Conservation (phyloP, 495 filamentous ascomycete species). For the Filosporella fistucella region DNA sequence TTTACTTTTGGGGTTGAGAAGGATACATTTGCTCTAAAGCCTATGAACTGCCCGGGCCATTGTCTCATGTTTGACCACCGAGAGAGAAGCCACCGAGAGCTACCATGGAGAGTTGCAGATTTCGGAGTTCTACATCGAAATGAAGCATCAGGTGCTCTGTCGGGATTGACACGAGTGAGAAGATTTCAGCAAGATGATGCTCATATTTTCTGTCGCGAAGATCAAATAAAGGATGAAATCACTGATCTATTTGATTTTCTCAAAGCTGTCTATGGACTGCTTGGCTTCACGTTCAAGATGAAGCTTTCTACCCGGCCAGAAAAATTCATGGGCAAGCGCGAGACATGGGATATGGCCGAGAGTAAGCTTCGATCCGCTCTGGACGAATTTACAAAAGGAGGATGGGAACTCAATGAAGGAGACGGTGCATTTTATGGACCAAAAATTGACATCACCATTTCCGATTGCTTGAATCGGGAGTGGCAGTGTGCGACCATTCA, state of each 20-base stretch:
- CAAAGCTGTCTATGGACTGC: constrained; percentile 74
- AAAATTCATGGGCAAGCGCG: constrained; percentile 80
- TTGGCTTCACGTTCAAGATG: constrained; percentile 94
- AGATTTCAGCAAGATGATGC: constrained; percentile 94
- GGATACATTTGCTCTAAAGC: constrained; percentile 81
- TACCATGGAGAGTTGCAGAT: constrained; percentile 87
- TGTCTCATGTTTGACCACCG: constrained; percentile 72
- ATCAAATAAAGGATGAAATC: constrained; percentile 78
- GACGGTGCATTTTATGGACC: constrained; percentile 98
- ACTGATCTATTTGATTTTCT: constrained; percentile 87
- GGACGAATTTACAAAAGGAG: constrained; percentile 63
- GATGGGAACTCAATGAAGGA: constrained; percentile 87
- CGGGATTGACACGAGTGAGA: constrained; percentile 84
- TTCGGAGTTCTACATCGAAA: constrained; percentile 95
- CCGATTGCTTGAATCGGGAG: constrained; percentile 70
- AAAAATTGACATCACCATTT: constrained; percentile 86
- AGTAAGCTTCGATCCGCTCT: constrained; percentile 70
- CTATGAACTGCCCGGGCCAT: constrained; percentile 97
- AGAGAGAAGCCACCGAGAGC: constrained; percentile 79
- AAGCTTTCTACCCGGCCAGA: constrained; percentile 94
- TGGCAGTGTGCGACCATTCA: constrained; percentile 97
- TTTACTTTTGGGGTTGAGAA: constrained; percentile 90
- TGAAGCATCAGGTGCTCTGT: constrained; percentile 87
- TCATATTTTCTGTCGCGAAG: constrained; percentile 85
- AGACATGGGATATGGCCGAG: constrained; percentile 87